These are phyloP conservation scores for Trypanosoma congolense DNA, from an alignment of 208 protist species.

Conservation along the genomic window DNA sequence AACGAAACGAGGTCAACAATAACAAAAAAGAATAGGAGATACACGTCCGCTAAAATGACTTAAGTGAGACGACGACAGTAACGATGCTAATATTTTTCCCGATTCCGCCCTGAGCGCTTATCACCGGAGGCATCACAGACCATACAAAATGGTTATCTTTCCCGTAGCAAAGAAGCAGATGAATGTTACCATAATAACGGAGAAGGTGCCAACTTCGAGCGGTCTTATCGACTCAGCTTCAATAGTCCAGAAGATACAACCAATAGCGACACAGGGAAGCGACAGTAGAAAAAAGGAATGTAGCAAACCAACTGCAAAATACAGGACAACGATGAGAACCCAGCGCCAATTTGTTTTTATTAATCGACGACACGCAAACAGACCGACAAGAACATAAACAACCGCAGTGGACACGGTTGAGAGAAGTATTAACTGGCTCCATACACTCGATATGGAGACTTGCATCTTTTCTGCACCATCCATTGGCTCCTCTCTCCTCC, in stretches of 20 bases:
- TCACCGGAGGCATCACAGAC: slow-evolving; percentile 38
- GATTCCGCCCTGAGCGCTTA: no score
- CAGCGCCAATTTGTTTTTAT: slow-evolving; percentile 50
- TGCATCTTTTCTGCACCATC: background rate
- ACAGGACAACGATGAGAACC: slow-evolving; percentile 44
- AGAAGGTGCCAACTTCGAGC: slow-evolving; percentile 52
- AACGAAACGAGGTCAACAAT: no score
- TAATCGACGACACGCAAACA: slow-evolving; percentile 57
- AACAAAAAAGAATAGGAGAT: no score
- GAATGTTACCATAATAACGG: slow-evolving; percentile 51
- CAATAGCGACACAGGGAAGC: slow-evolving; percentile 59
- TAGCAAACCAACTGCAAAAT: slow-evolving; percentile 54
- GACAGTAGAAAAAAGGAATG: slow-evolving; percentile 67
- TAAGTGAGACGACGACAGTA: no score
- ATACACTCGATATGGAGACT: slow-evolving; percentile 23
- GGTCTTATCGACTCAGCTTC: slow-evolving; percentile 26
- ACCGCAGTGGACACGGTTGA: slow-evolving; percentile 37
- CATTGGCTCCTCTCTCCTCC: background rate
- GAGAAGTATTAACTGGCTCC: slow-evolving; percentile 61
- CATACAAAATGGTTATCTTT: slow-evolving; percentile 61
- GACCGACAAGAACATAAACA: slow-evolving; percentile 54
- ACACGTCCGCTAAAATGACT: no score
- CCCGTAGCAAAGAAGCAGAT: slow-evolving; percentile 74
- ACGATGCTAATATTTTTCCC: no score
- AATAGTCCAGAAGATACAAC: slow-evolving; percentile 61